Evolutionary conservation across 2,329 filamentous ascomycete genomes (phyloP), one percentile per base, ranked within the genome.

Genomic region (Claviceps sorghi): DNA sequence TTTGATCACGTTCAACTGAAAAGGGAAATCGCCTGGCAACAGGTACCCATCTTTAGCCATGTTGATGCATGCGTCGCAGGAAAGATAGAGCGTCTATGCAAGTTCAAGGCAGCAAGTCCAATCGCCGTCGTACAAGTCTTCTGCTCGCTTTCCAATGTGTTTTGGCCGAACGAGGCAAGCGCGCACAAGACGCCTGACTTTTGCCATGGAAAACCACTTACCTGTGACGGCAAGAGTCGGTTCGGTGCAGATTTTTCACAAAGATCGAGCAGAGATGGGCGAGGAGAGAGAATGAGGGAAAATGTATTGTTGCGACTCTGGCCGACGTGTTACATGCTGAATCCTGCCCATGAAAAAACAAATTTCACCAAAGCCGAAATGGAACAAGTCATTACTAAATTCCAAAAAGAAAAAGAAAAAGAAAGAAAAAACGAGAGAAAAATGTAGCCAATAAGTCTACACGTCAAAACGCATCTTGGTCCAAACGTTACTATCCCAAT

Each of bases 401-500:
- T n/a, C n/a, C n/a, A 32, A 49, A 34, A 54, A 41, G 54, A 52
- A 38, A 55, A 48, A 17, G 11, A 48, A 36, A 34, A 11, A n/a
- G n/a, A n/a, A n/a, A n/a, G 1, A 45, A 30, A 21, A 19, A 22
- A 4, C 9, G 21, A 43, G n/a, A 26, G 5, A 5, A 26, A 26
- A 26, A 26, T 26, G 26, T 3, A 26, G 26, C 5, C 54, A 41
- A 50, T 53, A 48, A 55, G 44, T 51, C 52, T 52, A 50, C 56
- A 55, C 56, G 56, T 55, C 50, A 53, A 52, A 51, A 43, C 48
- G 52, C 51, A 52, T 52, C 48, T 53, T 58, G 60, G 64, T 60
- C 63, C 64, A 64, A 55, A 49, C 36, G 8, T 41, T 30, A 22
- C 15, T 21, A 47, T 43, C 22, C 45, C 49, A n/a, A 44, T 32